Evolutionary conservation across 1,284 basidiomycete species (phyloP), one percentile per base, ranked within the genome.

Genomic region (Somion occarium): DNA sequence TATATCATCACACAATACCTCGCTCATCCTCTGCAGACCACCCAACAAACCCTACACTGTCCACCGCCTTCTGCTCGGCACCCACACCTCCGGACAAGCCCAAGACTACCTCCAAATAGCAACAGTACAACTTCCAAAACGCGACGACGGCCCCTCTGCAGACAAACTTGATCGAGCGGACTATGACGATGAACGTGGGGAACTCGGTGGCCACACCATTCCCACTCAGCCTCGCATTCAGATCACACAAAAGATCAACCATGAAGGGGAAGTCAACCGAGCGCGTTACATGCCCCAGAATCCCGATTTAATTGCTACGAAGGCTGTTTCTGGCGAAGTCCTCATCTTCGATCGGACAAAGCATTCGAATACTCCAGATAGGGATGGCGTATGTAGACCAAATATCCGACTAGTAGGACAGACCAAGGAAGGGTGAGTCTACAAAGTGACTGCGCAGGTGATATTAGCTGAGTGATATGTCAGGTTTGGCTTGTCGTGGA

Each of bases 201-300:
- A 96, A 69, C 83, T 96, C 38, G 93, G 93, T 24, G 88, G 89
- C 2, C 85, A 95, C 68, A 84, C 81, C 15, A 83, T 93, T 37
- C 85, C 89, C 3, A 78, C 86, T 3, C 73, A 76, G 38, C 91
- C 94, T 1, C 83, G 92, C 23, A 85, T 99, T 56, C 87, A 91
- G 63, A 83, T 98, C 64, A 89, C 88, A 27, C 97, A 99, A 67
- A 88, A 84, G 55, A 99, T 99, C 73, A 95, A 95, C 68, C 97
- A 99, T 69, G 82, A 83, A 7, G 94, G 94, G 46, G 97, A 99
- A 69, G 93, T 99, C 62, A 99, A 99, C 70, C 77, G 95, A 37
- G 97, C 97, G 51, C 80, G 97, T 43, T 99, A 99, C 69, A 98
- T 98, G 92, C 97, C 97, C 13, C 96, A 98, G 71, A 99, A 99